Conservation (phyloP, 495 filamentous ascomycete species). For the Margaritispora aquatica region DNA sequence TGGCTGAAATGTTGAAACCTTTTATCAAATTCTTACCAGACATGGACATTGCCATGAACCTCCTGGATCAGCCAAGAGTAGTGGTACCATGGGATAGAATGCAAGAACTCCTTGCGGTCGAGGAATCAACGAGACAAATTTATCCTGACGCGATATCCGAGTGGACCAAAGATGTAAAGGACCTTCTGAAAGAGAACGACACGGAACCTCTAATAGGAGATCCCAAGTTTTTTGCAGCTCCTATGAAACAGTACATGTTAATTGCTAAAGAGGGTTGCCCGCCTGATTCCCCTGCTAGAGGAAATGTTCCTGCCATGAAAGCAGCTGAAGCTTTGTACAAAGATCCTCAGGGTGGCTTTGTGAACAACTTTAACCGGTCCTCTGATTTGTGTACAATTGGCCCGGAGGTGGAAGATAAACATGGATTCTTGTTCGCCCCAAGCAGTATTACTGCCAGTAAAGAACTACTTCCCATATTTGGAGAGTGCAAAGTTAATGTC, state of each 20-base stretch:
- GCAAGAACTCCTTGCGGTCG: slow-evolving; percentile 27
- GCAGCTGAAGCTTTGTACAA: slow-evolving; percentile 32
- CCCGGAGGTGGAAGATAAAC: slow-evolving; percentile 46
- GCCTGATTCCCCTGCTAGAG: slow-evolving; percentile 48
- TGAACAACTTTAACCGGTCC: slow-evolving; percentile 60
- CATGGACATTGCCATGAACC: slow-evolving; percentile 67
- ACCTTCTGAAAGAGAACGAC: slow-evolving; percentile 11
- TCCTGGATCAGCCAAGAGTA: slow-evolving; percentile 61
- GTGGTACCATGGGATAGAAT: slow-evolving; percentile 63
- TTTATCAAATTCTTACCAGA: slow-evolving; percentile 63
- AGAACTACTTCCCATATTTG: slow-evolving; percentile 63
- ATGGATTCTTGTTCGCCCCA: slow-evolving; percentile 66
- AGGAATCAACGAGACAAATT: slow-evolving; percentile 13
- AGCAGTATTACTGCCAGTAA: slow-evolving; percentile 47
- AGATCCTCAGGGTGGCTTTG: slow-evolving; percentile 39
- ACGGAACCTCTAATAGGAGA: slow-evolving; percentile 8
- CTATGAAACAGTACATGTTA: slow-evolving; percentile 30
- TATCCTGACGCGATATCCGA: slow-evolving; percentile 7
- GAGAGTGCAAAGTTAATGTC: slow-evolving; percentile 67
- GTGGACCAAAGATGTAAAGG: slow-evolving; percentile 21
- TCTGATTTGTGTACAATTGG: slow-evolving; percentile 57
- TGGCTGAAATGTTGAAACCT: slow-evolving; percentile 36
- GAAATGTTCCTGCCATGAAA: slow-evolving; percentile 32
- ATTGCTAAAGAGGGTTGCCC: slow-evolving; percentile 54
- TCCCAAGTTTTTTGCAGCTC: slow-evolving; percentile 12